Evolutionary conservation across 2,329 filamentous ascomycete genomes (phyloP), one percentile per base, ranked within the genome.

Genomic region (Cladorrhinum sp.): DNA sequence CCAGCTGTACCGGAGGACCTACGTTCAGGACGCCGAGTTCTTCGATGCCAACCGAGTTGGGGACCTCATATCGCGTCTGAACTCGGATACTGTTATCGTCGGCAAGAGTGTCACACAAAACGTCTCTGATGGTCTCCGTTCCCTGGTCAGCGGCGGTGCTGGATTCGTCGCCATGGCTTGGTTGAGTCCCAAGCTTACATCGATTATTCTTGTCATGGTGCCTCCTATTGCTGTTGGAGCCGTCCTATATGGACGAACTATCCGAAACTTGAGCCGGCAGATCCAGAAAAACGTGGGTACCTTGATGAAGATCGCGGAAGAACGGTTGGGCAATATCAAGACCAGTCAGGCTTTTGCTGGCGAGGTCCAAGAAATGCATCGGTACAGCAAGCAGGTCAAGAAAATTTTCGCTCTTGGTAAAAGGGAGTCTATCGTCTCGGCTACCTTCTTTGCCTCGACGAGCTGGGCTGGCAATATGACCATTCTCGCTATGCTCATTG

Each of bases 51-150:
- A 99, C 77, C 85, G 95, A 24, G 93, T 97, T 24, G 95, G 95
- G 73, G 95, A 99, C 73, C 79, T 99, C 68, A 97, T 99, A 70
- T 98, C 93, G 38, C 89, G 96, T 38, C 85, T 99, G 50, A 93
- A 93, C 70, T 96, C 93, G 1, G 96, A 99, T 74, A 97, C 95
- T 0, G 92, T 98, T 71, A 96, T 99, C 70, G 95, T 99, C 58
- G 95, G 93, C 72, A 99, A 99, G 77, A 96, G 92, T 70, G 96
- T 99, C 66, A 99, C 95, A 0, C 93, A 98, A 72, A 99, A 99
- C 72, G 79, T 99, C 54, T 98, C 93, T 5, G 95, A 99, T 75
- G 95, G 95, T n/a, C 82, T 99, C 56, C 85, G 95, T 62, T 89
- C 95, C 16, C 78, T 95, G 29, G 93, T 99, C 63, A 96, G 92